phyloP scores from a whole-genome alignment of 2,329 filamentous ascomycete species.

The Stemphylium vesicarium region DNA sequence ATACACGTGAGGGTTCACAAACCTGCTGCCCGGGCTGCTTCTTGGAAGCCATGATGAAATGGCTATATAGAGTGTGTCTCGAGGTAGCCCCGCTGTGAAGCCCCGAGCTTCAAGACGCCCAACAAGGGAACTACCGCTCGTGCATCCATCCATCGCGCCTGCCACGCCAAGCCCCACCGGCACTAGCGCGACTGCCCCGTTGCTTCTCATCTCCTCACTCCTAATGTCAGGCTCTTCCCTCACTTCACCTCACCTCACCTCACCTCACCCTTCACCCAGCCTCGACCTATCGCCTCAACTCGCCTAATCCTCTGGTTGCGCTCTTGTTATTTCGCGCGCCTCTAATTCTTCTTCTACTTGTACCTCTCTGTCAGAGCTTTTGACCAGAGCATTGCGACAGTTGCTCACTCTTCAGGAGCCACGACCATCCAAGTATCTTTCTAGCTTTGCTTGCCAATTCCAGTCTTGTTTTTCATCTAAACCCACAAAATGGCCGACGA shows the following conservation, averaged over 20 bases:
- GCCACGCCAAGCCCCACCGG: constrained; percentile 27
- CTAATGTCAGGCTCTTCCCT: constrained; percentile 30
- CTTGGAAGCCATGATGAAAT: constrained; percentile 51
- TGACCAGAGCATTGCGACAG: neutral
- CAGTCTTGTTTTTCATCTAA: neutral
- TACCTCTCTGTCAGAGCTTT: neutral
- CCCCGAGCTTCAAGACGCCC: constrained; percentile 17
- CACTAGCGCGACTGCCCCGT: constrained; percentile 15
- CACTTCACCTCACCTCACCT: too few species aligned
- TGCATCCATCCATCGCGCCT: constrained; percentile 15
- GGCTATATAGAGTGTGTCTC: constrained; percentile 5
- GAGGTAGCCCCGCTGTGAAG: constrained; percentile 23
- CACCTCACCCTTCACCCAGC: constrained; percentile 1
- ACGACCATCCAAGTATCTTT: neutral
- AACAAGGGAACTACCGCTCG: constrained; percentile 10
- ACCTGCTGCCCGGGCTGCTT: constrained; percentile 58
- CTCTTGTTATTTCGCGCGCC: neutral
- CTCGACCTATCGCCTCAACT: neutral
- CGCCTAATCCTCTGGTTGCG: neutral
- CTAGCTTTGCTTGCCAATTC: neutral
- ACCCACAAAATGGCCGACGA: constrained; percentile 73
- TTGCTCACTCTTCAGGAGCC: neutral
- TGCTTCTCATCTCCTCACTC: constrained; percentile 31
- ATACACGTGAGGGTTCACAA: constrained; percentile 10
- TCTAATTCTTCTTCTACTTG: neutral